Evolutionary conservation across 2,329 filamentous ascomycete genomes (phyloP), one percentile per base, ranked within the genome.

Genomic region (Aspergillus hortae): DNA sequence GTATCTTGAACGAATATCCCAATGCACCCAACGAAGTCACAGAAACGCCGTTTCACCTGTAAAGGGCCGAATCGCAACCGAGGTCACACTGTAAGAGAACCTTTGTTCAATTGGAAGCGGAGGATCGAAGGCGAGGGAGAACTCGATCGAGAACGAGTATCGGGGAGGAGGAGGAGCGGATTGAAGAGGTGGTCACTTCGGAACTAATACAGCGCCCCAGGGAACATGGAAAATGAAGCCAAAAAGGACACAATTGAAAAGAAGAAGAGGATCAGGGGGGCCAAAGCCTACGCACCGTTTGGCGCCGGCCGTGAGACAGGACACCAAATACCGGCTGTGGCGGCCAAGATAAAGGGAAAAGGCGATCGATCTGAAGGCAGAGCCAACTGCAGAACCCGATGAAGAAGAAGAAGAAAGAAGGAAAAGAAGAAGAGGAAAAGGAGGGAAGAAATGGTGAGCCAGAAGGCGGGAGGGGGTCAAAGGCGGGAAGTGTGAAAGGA

Each of bases 251-350:
- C 35, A 48, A 41, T 48, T 48, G 49, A 53, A 59, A 49, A 60
- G 56, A 57, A 58, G 52, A 52, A 30, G 53, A 53, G 56, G 51
- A 51, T 53, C 52, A 44, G 63, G 66, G 65, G 67, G 69, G 68
- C 69, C 68, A 67, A 68, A 71, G 70, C 70, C 70, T 73, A 72
- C 67, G 70, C 70, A 73, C 70, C 70, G 69, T 72, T 70, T 72
- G 70, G 70, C 70, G 70, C 70, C 69, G 69, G 70, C 67, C 70
- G 69, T 70, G 64, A 72, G 69, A 73, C 70, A 72, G 70, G 69
- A 73, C 70, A 73, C 69, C 70, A 72, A 71, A 65, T 64, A 71
- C 68, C 70, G 70, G 69, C 70, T 71, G 69, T 72, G 70, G 70
- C 70, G 70, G 69, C 70, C 70, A 73, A 68, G 64, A 65, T 58